Base-by-base conservation (phyloP, 2,329 filamentous ascomycete genomes). In the Anthostomella pinea region DNA sequence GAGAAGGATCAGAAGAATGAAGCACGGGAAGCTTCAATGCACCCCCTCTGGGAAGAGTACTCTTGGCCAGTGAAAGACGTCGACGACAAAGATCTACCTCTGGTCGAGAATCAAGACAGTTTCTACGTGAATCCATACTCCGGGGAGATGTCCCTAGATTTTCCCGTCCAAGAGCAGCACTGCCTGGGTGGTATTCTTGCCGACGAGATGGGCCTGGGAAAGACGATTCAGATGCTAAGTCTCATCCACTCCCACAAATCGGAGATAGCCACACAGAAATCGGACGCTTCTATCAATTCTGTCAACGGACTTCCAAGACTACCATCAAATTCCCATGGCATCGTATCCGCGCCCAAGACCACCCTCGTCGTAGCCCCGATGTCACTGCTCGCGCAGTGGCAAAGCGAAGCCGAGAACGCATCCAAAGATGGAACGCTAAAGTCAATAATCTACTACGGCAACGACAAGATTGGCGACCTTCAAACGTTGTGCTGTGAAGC, bases 91-190 rank as follows among this genome's bases (percentile, higher is more conserved):
- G 77, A 84, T 5, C 57, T 96, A 8, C 81, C 84, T 0, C 56
- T 59, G 13, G 71, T 93, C 6, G 68, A 78, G 8, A 78, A 74
- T 3, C 81, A 89, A 50, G 63, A 77, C 6, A 79, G 77, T 41
- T 98, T 98, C 55, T 98, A 96, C 52, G 84, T 97, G 52, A 98
- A 98, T 53, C 91, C 91, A 0, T 98, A 98, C 60, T 96, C 90
- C 6, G 93, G 93, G 7, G 91, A 97, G 51, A 68, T 98, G 34
- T 94, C 89, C 2, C 69, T 97, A 0, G 81, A 95, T 5, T 98
- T 98, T 49, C 93, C 93, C 1, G 78, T 81, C 3, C 93, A 98
- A 58, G 88, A 97, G 54, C 93, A 97, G 57, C 87, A 94, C 58
- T 98, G 93, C 50, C 70, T 95, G 0, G 93, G 93, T 28, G 93